Conservation (phyloP, 352 stramenopile genomes). For the Pythium aphanidermatum region DNA sequence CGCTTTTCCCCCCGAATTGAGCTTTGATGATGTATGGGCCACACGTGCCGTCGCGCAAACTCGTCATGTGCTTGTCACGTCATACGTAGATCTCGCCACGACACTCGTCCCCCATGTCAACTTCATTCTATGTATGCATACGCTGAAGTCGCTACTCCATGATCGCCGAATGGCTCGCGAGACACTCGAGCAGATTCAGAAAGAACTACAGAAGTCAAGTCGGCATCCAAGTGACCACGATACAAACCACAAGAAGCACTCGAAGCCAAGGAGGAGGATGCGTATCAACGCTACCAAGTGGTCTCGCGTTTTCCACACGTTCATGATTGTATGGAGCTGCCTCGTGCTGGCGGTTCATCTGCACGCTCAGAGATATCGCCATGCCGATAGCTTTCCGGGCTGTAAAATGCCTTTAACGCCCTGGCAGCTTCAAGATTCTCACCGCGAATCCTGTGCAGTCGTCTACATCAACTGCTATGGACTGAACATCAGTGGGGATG, state of each 20-base stretch:
- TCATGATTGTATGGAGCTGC: neutral
- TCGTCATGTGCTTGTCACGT: slow-evolving; percentile 6
- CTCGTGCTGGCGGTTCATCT: neutral
- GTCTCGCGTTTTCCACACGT: no score
- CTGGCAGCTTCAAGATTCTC: neutral
- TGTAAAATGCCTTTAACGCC: no score
- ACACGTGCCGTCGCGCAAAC: neutral
- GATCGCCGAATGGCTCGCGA: no score
- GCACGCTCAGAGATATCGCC: neutral
- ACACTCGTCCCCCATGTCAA: slow-evolving; percentile 7
- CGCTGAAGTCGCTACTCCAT: neutral
- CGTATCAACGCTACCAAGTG: no score
- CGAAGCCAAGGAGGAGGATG: no score
- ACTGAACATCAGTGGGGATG: no score
- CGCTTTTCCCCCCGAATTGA: neutral
- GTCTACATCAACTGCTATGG: neutral
- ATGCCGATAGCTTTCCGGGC: no score
- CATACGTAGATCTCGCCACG: slow-evolving; percentile 3
- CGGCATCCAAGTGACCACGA: no score
- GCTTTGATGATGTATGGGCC: neutral
- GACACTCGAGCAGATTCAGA: no score
- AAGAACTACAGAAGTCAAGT: no score
- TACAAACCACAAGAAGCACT: no score
- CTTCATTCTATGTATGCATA: neutral
- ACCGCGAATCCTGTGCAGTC: neutral